Evolutionary conservation across 208 protist species (phyloP).

Genomic region (Trypanosoma boissoni): DNA sequence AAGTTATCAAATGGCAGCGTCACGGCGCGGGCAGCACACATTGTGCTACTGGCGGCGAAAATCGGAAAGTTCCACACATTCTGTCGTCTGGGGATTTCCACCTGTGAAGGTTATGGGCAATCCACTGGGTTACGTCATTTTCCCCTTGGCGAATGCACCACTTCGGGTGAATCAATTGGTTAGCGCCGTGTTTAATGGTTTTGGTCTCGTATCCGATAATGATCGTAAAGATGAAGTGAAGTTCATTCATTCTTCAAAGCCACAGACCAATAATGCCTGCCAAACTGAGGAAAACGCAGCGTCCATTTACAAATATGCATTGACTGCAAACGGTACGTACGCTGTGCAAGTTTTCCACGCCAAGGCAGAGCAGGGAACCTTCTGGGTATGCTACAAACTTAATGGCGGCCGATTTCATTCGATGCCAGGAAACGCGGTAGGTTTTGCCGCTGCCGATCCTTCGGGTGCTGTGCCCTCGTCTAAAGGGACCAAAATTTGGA

Average conservation of each 20-base stretch:
- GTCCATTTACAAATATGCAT: slow-evolving; percentile 33
- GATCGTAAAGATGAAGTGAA: slow-evolving; percentile 54
- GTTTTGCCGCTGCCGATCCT: slow-evolving; percentile 33
- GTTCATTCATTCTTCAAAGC: slow-evolving; percentile 35
- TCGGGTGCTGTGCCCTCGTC: slow-evolving; percentile 34
- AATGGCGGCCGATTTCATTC: slow-evolving; percentile 79
- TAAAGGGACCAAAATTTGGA: slow-evolving; percentile 28
- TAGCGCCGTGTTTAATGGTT: slow-evolving; percentile 70
- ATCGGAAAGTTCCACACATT: not conserved
- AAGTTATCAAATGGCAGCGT: slow-evolving; percentile 31
- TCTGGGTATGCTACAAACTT: slow-evolving; percentile 88
- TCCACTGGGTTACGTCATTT: slow-evolving; percentile 41
- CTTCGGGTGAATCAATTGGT: slow-evolving; percentile 45
- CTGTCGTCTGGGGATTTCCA: slow-evolving; percentile 74
- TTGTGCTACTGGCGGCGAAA: slow-evolving; percentile 22
- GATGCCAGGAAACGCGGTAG: slow-evolving; percentile 24
- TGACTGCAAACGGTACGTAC: slow-evolving; percentile 75
- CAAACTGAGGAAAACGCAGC: slow-evolving; percentile 22
- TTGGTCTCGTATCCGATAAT: slow-evolving; percentile 45
- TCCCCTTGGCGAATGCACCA: slow-evolving; percentile 20
- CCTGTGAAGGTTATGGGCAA: slow-evolving; percentile 50
- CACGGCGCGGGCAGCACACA: slow-evolving; percentile 43
- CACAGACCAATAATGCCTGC: slow-evolving; percentile 25
- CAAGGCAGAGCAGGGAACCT: slow-evolving; percentile 10
- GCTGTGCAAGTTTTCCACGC: slow-evolving; percentile 47